Percentiles rank a stretch among this genome's conserved stretches.
phyloP scores from a whole-genome alignment of 768 basidiomycete species.

The Leccinellum rugosiceps region DNA sequence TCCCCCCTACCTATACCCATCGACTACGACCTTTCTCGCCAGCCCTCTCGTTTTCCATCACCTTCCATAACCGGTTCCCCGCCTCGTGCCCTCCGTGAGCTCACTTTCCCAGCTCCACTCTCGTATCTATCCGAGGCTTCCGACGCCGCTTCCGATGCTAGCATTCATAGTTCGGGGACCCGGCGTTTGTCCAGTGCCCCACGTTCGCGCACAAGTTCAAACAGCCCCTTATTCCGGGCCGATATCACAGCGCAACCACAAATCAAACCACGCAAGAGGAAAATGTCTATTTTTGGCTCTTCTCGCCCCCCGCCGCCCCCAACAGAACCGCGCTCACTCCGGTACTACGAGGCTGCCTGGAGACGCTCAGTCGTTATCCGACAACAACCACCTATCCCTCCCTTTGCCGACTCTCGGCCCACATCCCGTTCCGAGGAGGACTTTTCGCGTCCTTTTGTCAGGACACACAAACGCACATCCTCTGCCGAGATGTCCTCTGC shows the following conservation, averaged over 20 bases:
- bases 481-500: slow-evolving; percentile 47
- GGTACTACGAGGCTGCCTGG: slow-evolving; percentile 50
- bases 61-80: slow-evolving; percentile 18
- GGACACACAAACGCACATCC: slow-evolving; percentile 39
- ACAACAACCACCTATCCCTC: slow-evolving; percentile 1
- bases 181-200: slow-evolving; percentile 1
- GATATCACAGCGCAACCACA: slow-evolving; percentile 5
- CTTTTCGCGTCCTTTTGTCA: slow-evolving; percentile 29
- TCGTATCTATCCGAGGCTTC: slow-evolving; percentile 38
- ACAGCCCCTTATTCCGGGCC: slow-evolving; percentile 25
- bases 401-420: slow-evolving; percentile 23
- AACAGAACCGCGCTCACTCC: slow-evolving; percentile 43
- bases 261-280: slow-evolving; percentile 20
- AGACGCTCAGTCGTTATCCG: slow-evolving; percentile 31
- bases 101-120: slow-evolving; percentile 74
- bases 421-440: slow-evolving; percentile 41
- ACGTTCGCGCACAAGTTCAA: slow-evolving; percentile 4
- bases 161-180: slow-evolving; percentile 1
- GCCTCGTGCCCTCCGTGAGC: slow-evolving; percentile 44
- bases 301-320: slow-evolving; percentile 40
- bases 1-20: slow-evolving; percentile 44
- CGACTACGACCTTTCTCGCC: slow-evolving; percentile 41
- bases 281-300: slow-evolving; percentile 38
- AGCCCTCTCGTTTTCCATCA: slow-evolving; percentile 14
- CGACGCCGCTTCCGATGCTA: slow-evolving; percentile 10